Conservation (phyloP, 2,329 filamentous ascomycete species). For the Fusarium sp. region DNA sequence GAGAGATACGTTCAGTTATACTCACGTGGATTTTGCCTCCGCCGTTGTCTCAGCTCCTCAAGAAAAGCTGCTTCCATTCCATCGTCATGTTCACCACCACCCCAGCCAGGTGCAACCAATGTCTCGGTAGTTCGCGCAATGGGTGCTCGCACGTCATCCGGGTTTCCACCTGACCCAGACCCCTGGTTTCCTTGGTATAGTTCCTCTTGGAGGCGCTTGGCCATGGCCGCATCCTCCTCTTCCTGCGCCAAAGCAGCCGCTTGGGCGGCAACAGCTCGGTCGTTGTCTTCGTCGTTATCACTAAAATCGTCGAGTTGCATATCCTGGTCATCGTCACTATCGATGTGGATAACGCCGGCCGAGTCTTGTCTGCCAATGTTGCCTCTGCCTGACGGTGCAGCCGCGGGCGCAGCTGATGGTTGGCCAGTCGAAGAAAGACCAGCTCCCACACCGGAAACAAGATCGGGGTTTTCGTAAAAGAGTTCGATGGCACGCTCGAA, state of each 20-base stretch:
- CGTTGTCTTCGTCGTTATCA: slow-evolving; percentile 55
- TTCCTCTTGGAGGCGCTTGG: slow-evolving; percentile 90
- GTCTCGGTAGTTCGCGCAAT: slow-evolving; percentile 94
- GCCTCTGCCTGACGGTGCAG: slow-evolving; percentile 48
- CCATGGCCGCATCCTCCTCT: slow-evolving; percentile 95
- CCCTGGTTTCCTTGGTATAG: slow-evolving; percentile 72
- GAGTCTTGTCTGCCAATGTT: slow-evolving; percentile 52
- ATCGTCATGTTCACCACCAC: slow-evolving; percentile 63
- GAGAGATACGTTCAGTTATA: not conserved
- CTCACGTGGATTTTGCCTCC: slow-evolving; percentile 51
- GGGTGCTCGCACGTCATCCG: slow-evolving; percentile 83
- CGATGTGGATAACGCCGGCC: slow-evolving; percentile 71
- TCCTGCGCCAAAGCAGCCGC: slow-evolving; percentile 66
- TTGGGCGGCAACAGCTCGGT: slow-evolving; percentile 56
- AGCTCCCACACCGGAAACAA: slow-evolving; percentile 57
- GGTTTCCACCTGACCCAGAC: slow-evolving; percentile 52
- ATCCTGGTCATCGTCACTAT: slow-evolving; percentile 56
- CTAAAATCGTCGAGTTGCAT: slow-evolving; percentile 56
- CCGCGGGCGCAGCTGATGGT: slow-evolving; percentile 11
- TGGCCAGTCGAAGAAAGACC: slow-evolving; percentile 45
- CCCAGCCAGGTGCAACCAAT: slow-evolving; percentile 75
- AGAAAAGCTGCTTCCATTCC: slow-evolving; percentile 70
- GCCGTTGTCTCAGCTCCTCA: slow-evolving; percentile 70
- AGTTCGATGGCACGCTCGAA: slow-evolving; percentile 88
- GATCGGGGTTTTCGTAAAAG: slow-evolving; percentile 89